Evolutionary conservation across 352 stramenopile genomes (phyloP).

Genomic region (Phytophthora kernoviae): DNA sequence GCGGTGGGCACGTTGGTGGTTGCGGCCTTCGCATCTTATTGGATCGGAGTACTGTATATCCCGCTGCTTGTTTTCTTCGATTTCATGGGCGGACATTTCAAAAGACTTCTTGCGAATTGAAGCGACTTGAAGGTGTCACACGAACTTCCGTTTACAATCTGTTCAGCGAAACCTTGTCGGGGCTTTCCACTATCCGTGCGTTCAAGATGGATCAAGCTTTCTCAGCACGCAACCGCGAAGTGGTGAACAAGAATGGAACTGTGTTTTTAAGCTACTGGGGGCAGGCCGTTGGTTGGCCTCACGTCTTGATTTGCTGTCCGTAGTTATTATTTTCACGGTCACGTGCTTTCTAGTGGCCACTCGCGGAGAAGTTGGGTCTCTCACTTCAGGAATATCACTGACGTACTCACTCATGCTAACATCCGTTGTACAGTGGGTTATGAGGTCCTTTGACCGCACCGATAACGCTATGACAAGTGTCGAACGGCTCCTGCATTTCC

Average conservation of each 20-base stretch:
- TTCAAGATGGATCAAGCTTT: slow-evolving; percentile 48
- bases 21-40: slow-evolving; percentile 36
- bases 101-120: slow-evolving; percentile 85
- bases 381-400: slow-evolving; percentile 26
- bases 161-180: slow-evolving; percentile 91
- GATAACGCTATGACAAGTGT: slow-evolving; percentile 53
- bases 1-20: slow-evolving; percentile 39
- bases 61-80: slow-evolving; percentile 60
- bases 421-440: slow-evolving; percentile 48
- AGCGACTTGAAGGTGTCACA: slow-evolving; percentile 93
- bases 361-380: slow-evolving; percentile 25
- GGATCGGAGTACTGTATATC: slow-evolving; percentile 52
- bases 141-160: slow-evolving; percentile 91
- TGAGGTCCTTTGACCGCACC: slow-evolving; percentile 23
- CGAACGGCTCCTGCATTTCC: slow-evolving; percentile 44
- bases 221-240: slow-evolving; percentile 34
- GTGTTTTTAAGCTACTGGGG: slow-evolving; percentile 45
- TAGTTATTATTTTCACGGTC: slow-evolving; percentile 86
- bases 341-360: slow-evolving; percentile 81
- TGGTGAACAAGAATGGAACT: slow-evolving; percentile 36
- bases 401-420: slow-evolving; percentile 41
- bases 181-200: slow-evolving; percentile 90
- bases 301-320: slow-evolving; percentile 76
- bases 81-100: slow-evolving; percentile 83
- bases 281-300: slow-evolving; percentile 92